phyloP scores from a whole-genome alignment of 2,329 filamentous ascomycete genomes.

The Fusarium nisikadoi region DNA sequence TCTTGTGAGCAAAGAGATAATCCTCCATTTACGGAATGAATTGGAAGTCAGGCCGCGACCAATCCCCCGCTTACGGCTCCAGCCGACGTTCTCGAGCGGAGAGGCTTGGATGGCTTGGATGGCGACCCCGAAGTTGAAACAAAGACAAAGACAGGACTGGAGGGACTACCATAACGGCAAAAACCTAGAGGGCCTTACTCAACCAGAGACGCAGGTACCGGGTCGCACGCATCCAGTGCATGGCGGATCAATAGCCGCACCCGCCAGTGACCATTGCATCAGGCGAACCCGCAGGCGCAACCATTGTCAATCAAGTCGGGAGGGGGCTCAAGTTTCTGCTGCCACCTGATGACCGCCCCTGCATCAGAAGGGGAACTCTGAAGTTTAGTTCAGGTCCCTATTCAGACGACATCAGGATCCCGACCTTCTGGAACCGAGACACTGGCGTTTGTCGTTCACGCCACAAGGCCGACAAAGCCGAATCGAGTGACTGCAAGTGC shows the following conservation, averaged over 20 bases:
- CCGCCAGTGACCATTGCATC: not conserved
- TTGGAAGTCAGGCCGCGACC: not conserved
- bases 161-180: not conserved
- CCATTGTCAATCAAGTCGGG: slow-evolving; percentile 6
- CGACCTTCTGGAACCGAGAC: slow-evolving; percentile 28
- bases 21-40: slow-evolving; percentile 3
- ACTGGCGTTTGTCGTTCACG: slow-evolving; percentile 26
- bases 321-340: slow-evolving; percentile 15
- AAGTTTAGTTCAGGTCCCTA: not conserved
- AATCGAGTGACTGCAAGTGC: slow-evolving; percentile 2
- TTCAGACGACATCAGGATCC: slow-evolving; percentile 3
- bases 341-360: not conserved
- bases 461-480: slow-evolving; percentile 10
- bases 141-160: not conserved
- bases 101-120: slow-evolving; percentile 33
- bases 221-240: slow-evolving; percentile 16
- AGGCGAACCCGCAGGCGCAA: slow-evolving; percentile 14
- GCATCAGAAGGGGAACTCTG: not conserved
- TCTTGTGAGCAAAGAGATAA: not conserved
- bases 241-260: slow-evolving; percentile 13
- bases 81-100: slow-evolving; percentile 27
- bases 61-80: slow-evolving; percentile 1
- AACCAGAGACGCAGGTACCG: slow-evolving; percentile 20
- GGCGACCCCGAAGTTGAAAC: slow-evolving; percentile 21
- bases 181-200: slow-evolving; percentile 4